phyloP scores from a whole-genome alignment of 2,329 filamentous ascomycete species.

The Penicillium rolfsii region DNA sequence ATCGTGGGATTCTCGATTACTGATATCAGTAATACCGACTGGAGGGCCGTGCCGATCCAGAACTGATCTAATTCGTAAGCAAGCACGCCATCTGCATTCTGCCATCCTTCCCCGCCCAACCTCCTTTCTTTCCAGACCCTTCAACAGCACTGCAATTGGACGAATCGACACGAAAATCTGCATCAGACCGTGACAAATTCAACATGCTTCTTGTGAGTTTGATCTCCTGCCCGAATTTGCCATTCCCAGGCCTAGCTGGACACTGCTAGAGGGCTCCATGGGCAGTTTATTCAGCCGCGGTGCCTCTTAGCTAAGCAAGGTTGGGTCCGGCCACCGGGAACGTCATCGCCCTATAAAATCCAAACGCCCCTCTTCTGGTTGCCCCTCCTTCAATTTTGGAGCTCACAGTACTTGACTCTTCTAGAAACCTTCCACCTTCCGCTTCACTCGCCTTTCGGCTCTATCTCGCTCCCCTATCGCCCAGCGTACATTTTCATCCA shows the following conservation, averaged over 20 bases:
- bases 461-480: slow-evolving; percentile 8
- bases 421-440: slow-evolving; percentile 22
- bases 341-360: slow-evolving; percentile 41
- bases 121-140: slow-evolving; percentile 26
- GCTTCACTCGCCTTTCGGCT: slow-evolving; percentile 15
- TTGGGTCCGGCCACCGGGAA: slow-evolving; percentile 18
- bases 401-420: slow-evolving; percentile 19
- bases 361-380: slow-evolving; percentile 25
- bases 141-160: slow-evolving; percentile 20
- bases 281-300: slow-evolving; percentile 32
- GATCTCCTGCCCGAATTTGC: not conserved
- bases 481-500: slow-evolving; percentile 44
- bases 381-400: slow-evolving; percentile 23
- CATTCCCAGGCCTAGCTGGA: not conserved
- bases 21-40: not conserved
- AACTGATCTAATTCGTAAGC: slow-evolving; percentile 38
- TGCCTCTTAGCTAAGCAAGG: slow-evolving; percentile 28
- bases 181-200: slow-evolving; percentile 16
- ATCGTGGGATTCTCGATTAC: not conserved
- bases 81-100: slow-evolving; percentile 39
- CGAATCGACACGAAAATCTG: slow-evolving; percentile 3
- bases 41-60: not conserved
- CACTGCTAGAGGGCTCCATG: not conserved
- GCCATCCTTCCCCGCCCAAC: slow-evolving; percentile 20
- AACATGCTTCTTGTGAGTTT: slow-evolving; percentile 27